These are phyloP conservation scores for Zalaria sp. DNA, from an alignment of 2,329 filamentous ascomycete genomes.

Conservation along the genomic window DNA sequence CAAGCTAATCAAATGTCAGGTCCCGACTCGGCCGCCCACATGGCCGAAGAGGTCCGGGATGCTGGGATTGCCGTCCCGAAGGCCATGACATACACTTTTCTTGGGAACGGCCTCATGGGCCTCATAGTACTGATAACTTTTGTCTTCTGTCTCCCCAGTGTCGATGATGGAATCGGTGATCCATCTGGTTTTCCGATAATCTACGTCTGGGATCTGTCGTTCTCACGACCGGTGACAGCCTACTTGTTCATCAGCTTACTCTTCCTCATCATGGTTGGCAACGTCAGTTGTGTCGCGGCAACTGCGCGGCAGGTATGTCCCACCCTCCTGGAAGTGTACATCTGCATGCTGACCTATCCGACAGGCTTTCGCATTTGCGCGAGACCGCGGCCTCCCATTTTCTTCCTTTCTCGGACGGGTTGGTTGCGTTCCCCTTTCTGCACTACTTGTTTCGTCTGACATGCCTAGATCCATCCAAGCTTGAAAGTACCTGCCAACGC, in stretches of 20 bases:
- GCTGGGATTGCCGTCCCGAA: slow-evolving; percentile 15
- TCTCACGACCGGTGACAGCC: slow-evolving; percentile 2
- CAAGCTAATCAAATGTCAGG: background rate
- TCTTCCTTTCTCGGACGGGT: slow-evolving; percentile 6
- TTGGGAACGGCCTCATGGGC: slow-evolving; percentile 21
- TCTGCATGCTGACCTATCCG: no score
- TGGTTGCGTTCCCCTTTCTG: background rate
- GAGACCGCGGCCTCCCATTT: slow-evolving; percentile 28
- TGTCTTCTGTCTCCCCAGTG: slow-evolving; percentile 14
- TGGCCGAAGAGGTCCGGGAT: slow-evolving; percentile 16
- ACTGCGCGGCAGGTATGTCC: slow-evolving; percentile 1
- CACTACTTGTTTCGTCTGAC: background rate
- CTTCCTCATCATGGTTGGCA: slow-evolving; percentile 3
- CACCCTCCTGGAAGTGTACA: no score
- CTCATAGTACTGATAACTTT: slow-evolving; percentile 15
- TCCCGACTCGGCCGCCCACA: slow-evolving; percentile 9
- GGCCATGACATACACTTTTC: slow-evolving; percentile 13
- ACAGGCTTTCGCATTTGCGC: slow-evolving; percentile 23
- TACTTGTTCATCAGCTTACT: slow-evolving; percentile 3
- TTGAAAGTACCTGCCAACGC: slow-evolving; percentile 7
- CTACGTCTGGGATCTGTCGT: slow-evolving; percentile 19
- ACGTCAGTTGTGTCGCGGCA: slow-evolving; percentile 3
- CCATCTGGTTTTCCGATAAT: slow-evolving; percentile 22
- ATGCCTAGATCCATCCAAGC: slow-evolving; percentile 2
- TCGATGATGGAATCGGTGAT: slow-evolving; percentile 15